phyloP scores from a whole-genome alignment of 352 stramenopile species.

The Globisporangium apiculatum region DNA sequence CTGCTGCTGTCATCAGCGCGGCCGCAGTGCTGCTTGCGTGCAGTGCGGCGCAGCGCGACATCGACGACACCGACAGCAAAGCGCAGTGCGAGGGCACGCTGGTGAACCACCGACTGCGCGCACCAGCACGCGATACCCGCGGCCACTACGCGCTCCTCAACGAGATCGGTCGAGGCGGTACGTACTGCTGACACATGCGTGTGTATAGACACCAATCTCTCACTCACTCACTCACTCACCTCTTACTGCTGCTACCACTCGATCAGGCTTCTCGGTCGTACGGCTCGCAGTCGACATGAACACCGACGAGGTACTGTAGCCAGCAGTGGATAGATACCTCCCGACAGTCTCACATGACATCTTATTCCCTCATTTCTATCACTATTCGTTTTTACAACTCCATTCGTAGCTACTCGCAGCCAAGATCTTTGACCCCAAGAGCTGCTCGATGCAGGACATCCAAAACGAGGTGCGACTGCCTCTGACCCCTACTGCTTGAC shows the following conservation, averaged over 20 bases:
- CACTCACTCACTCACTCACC: background rate
- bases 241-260: too few species aligned
- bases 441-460: slow-evolving; percentile 29
- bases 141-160: slow-evolving; percentile 52
- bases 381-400: background rate
- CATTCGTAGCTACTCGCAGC: slow-evolving; percentile 32
- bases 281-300: slow-evolving; percentile 51
- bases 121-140: slow-evolving; percentile 3
- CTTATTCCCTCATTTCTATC: slow-evolving; percentile 1
- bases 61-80: too few species aligned
- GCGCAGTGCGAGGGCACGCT: slow-evolving; percentile 1
- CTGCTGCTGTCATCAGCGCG: too few species aligned
- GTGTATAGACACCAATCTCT: background rate
- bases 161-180: slow-evolving; percentile 59
- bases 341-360: slow-evolving; percentile 14
- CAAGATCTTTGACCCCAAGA: too few species aligned
- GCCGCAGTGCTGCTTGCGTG: too few species aligned
- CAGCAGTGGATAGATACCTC: too few species aligned
- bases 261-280: slow-evolving; percentile 56
- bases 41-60: too few species aligned
- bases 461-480: slow-evolving; percentile 33
- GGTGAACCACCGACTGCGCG: background rate
- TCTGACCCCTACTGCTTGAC: background rate
- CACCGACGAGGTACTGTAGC: slow-evolving; percentile 14
- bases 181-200: background rate